These are phyloP conservation scores for Calonectria multiphialidica DNA, from an alignment of 2,329 filamentous ascomycete genomes.

Conservation along the genomic window DNA sequence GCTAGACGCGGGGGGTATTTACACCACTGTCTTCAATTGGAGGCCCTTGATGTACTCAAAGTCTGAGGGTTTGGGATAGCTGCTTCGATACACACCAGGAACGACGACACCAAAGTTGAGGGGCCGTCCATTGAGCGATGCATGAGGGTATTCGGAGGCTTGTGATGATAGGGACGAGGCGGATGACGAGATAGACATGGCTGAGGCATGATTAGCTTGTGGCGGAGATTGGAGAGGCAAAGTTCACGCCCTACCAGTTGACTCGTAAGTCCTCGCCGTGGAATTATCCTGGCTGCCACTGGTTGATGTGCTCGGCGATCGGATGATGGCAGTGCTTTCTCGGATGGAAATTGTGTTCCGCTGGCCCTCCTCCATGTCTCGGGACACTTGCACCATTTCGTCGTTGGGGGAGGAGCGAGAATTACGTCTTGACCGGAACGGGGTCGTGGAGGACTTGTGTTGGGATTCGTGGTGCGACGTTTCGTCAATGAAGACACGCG, in stretches of 20 bases:
- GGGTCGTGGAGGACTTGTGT: conserved; percentile 26
- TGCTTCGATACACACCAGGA: conserved; percentile 83
- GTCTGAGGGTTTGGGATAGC: conserved; percentile 80
- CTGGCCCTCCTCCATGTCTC: conserved; percentile 43
- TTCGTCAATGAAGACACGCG: conserved; percentile 38
- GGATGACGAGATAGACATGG: conserved; percentile 32
- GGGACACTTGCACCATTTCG: conserved; percentile 34
- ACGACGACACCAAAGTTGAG: conserved; percentile 83
- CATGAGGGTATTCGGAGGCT: conserved; percentile 32
- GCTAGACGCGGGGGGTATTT: conserved; percentile 49
- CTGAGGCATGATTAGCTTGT: conserved; percentile 28
- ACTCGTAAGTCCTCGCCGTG: conserved; percentile 30
- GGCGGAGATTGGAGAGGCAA: neutral
- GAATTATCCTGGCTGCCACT: conserved; percentile 29
- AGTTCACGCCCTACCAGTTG: conserved; percentile 29
- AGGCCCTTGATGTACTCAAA: conserved; percentile 77
- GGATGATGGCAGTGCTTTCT: conserved; percentile 30
- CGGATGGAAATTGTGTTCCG: conserved; percentile 21
- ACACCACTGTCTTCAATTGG: conserved; percentile 84
- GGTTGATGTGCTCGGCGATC: conserved; percentile 31
- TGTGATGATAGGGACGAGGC: conserved; percentile 26
- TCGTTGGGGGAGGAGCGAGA: conserved; percentile 47
- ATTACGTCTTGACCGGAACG: conserved; percentile 45
- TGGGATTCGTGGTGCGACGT: conserved; percentile 25
- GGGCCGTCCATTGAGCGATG: conserved; percentile 56